Conservation (phyloP, 768 basidiomycete species). For the Macrolepiota dolichaula region DNA sequence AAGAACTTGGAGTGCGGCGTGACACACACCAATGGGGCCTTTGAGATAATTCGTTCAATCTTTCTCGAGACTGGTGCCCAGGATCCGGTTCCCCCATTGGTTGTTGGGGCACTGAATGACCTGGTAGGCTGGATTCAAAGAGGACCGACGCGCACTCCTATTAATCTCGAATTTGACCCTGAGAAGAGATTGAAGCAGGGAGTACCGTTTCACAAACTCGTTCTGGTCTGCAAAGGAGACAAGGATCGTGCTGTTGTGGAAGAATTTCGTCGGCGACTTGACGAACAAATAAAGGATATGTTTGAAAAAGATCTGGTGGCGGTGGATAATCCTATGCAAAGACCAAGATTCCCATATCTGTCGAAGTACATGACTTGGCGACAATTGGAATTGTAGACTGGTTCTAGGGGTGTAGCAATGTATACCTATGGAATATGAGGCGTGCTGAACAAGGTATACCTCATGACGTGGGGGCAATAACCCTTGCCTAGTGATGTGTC, state of each 20-base stretch:
- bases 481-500: no score
- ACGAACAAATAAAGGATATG: background rate
- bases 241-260: background rate
- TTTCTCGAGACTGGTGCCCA: background rate
- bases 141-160: background rate
- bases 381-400: background rate
- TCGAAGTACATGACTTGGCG: background rate
- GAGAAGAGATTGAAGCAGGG: background rate
- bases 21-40: background rate
- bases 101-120: background rate
- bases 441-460: no score
- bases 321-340: background rate
- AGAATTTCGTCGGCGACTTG: background rate
- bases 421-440: background rate
- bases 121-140: background rate
- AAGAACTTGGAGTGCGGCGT: background rate
- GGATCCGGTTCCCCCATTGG: background rate
- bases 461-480: no score
- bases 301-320: background rate
- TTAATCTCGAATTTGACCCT: background rate
- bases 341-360: background rate
- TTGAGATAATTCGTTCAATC: background rate
- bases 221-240: background rate
- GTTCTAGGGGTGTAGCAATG: background rate
- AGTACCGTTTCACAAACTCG: background rate